Evolutionary conservation across 1,284 basidiomycete species (phyloP), one percentile per base, ranked within the genome.

Genomic region (Ceratobasidium sp.): DNA sequence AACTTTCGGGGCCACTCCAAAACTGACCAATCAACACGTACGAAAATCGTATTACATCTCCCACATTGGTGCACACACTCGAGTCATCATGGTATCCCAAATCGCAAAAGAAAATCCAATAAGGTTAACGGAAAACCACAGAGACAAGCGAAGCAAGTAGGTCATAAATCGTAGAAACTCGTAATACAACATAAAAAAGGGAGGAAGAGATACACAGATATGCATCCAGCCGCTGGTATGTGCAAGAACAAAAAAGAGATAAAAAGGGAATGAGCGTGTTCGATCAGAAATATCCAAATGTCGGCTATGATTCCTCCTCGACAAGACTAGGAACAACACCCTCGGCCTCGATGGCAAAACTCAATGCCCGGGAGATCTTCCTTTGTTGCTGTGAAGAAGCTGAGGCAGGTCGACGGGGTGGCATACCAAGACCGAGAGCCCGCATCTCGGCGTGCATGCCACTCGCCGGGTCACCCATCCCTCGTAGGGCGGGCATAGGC

Each of bases 331-430:
- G 55, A 18, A 57, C 34, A 3, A 60, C 41, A 18, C 58, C 58
- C 30, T 69, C 65, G 1, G 53, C 65, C n/a, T 69, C 65, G 4
- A 69, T 41, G 16, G 65, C 65, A 26, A 57, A 45, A 41, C 65
- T 69, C 39, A 69, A 55, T 21, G 65, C 65, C 1, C 65, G 52
- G 18, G 65, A 69, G 36, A 69, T 69, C 21, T 52, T 69, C 28
- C 65, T 43, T 14, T 69, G 50, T 34, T 34, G 26, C 10, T 34
- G 36, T 0, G 65, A n/a, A 32, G 50, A n/a, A 28, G 43, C 48
- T 1, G 65, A 69, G 8, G 9, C 23, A 9, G 65, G 65, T 32
- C 65, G 65, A 5, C 39, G 39, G 10, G 65, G 43, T 18, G 53
- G 65, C 36, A 36, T 18, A 3, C 65, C 65, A 9, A 69, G 52